These are phyloP conservation scores for Phytopythium kandeliae DNA, from an alignment of 352 stramenopile species.

Conservation along the genomic window DNA sequence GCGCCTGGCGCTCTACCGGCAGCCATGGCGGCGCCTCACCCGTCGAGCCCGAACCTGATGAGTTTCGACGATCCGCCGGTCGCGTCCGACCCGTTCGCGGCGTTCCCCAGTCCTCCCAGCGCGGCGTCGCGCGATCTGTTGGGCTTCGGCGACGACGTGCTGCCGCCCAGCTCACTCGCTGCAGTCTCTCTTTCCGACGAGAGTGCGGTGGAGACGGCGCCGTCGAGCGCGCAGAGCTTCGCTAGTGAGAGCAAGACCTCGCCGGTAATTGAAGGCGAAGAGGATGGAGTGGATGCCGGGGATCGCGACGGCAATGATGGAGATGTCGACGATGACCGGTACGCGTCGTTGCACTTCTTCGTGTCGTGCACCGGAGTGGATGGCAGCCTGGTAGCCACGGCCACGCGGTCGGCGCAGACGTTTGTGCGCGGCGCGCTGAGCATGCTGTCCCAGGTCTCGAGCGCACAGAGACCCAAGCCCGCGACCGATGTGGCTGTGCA, in stretches of 20 bases:
- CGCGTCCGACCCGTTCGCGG: conserved; percentile 1
- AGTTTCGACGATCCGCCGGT: conserved; percentile 33
- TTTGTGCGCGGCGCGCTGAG: conserved; percentile 68
- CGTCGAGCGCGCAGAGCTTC: not conserved
- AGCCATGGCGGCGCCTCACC: conserved; percentile 1
- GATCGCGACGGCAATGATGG: not conserved
- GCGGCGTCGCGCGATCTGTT: conserved; percentile 1
- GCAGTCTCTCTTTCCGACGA: not conserved
- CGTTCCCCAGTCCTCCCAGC: not conserved
- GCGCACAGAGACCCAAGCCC: conserved; percentile 26
- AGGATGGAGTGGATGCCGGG: not conserved
- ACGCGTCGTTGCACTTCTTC: conserved; percentile 55
- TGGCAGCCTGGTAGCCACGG: conserved; percentile 37
- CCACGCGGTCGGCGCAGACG: conserved; percentile 57
- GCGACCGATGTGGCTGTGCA: conserved; percentile 66
- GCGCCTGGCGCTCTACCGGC: not conserved
- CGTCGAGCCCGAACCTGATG: conserved; percentile 38
- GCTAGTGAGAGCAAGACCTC: not conserved
- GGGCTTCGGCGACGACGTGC: conserved; percentile 6
- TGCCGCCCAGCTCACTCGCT: not conserved
- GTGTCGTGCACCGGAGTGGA: conserved; percentile 60
- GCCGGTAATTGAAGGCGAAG: not conserved
- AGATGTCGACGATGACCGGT: conserved; percentile 7
- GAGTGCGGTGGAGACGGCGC: not conserved
- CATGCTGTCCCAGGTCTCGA: conserved; percentile 46